Conservation (phyloP, 192 early-diverging fungal species). For the Kappamyces sp. region DNA sequence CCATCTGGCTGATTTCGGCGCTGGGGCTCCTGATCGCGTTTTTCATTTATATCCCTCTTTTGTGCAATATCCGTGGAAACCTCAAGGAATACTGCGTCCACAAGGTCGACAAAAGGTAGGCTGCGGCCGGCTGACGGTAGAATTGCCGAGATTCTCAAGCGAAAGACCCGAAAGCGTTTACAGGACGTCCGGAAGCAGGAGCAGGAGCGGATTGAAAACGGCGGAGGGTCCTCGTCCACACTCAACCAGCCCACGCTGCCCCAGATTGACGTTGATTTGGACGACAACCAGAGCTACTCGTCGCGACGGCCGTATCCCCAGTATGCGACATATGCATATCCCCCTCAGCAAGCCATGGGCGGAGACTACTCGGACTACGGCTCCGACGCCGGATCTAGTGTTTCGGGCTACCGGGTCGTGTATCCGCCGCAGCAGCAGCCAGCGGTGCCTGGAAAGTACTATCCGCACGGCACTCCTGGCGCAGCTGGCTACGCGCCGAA, state of each 20-base stretch:
- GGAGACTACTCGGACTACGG: slow-evolving; percentile 3
- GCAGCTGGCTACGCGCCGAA: no score
- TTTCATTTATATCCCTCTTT: slow-evolving; percentile 70
- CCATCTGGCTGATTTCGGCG: slow-evolving; percentile 53
- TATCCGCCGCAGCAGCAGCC: no score
- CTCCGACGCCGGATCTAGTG: slow-evolving; percentile 1
- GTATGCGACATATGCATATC: neutral
- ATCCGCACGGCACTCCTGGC: no score
- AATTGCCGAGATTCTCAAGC: slow-evolving; percentile 54
- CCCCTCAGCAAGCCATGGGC: neutral
- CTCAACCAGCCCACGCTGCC: slow-evolving; percentile 25
- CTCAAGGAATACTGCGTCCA: slow-evolving; percentile 85
- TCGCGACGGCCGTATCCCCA: neutral
- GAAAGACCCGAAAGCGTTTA: slow-evolving; percentile 43
- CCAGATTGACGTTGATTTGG: slow-evolving; percentile 16
- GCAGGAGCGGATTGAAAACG: slow-evolving; percentile 27
- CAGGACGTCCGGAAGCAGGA: slow-evolving; percentile 39
- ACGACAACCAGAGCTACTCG: neutral
- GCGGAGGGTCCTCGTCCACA: neutral
- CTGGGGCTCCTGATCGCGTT: slow-evolving; percentile 52
- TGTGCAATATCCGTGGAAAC: slow-evolving; percentile 74
- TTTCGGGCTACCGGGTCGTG: no score
- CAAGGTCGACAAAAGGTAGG: slow-evolving; percentile 83
- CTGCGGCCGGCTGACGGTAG: slow-evolving; percentile 9
- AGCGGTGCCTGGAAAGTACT: no score